Percentiles rank a stretch among this genome's conserved stretches.
Conservation (phyloP, 1,284 basidiomycete species). For the Mycosarcoma maydis region DNA sequence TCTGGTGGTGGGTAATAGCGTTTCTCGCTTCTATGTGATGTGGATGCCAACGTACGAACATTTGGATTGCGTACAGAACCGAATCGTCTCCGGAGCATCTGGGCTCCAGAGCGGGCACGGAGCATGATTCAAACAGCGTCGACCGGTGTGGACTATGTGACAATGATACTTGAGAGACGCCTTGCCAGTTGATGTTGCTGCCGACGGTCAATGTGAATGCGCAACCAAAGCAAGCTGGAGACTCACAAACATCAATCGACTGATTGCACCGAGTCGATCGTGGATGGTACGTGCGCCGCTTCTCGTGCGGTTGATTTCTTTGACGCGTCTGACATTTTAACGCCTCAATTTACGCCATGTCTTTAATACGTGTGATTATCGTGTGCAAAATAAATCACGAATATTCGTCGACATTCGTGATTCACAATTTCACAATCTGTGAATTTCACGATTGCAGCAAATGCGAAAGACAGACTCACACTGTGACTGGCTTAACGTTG, state of each 20-base stretch:
- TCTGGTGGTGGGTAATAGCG: slow-evolving; percentile 49
- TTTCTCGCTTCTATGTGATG: slow-evolving; percentile 19
- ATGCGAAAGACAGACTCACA: background rate
- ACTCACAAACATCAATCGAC: background rate
- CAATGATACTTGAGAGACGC: background rate
- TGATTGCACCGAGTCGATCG: no score
- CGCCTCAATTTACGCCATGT: slow-evolving; percentile 37
- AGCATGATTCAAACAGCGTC: slow-evolving; percentile 6
- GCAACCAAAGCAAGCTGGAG: background rate
- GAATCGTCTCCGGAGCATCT: slow-evolving; percentile 2
- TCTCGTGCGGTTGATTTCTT: slow-evolving; percentile 24
- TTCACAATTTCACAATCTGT: no score
- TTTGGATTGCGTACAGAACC: background rate
- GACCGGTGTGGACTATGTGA: background rate
- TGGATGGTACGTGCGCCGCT: slow-evolving; percentile 20
- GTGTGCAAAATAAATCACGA: no score
- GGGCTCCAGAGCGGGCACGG: slow-evolving; percentile 7
- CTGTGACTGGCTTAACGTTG: no score
- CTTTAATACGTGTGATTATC: background rate
- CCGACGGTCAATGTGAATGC: background rate
- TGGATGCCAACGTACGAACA: slow-evolving; percentile 13
- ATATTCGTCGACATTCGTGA: no score
- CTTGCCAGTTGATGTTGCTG: background rate
- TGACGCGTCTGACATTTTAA: slow-evolving; percentile 8
- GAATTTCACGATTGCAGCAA: background rate